Evolutionary conservation across 139 green algal species (phyloP), one percentile per base, ranked within the genome.

Genomic region (Zygnema cylindricum): DNA sequence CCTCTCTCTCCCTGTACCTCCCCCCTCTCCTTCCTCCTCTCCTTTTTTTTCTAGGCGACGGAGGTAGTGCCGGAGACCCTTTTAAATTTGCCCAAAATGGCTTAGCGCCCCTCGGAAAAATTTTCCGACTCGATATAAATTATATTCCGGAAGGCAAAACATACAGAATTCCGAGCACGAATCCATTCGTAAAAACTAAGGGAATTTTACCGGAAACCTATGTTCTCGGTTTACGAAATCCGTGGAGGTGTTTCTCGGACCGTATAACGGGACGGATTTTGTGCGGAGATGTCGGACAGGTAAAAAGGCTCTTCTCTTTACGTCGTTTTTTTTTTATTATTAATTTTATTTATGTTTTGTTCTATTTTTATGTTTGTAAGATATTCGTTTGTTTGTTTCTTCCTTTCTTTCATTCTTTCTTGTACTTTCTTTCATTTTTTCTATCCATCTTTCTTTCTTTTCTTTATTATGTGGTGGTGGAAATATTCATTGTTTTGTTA

Each of bases 101-200:
- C 1, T 81, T 54, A 40, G 69, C 82, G 32, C 1, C 79, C 30
- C 54, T 88, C 32, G 82, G 82, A 38, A 88, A 88, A 43, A 82
- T 88, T 42, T n/a, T 88, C 38, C 82, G 82, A 54, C n/a, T 88
- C 22, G 55, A 88, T 43, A 55, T 88, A 11, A 38, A 88, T 73
- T 55, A 32, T 2, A 33, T 30, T 25, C 1, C 41, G 1, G 21
- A 7, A 2, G 57, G 57, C 54, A 32, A n/a, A 22, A 49, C 1
- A n/a, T 88, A 88, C 82, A n/a, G 22, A 54, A 84, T 88, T 40
- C 82, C 82, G 7, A 54, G 55, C 55, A 69, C 82, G 7, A 88
- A 88, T 35, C 82, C 82, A 11, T 88, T 82, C 23, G 2, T 11
- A 1, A 84, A 84, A 1, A 30, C 21, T 2, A 32, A 54, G 1